Percentiles rank a stretch among this genome's conserved stretches.
Evolutionary conservation across 768 basidiomycete species (phyloP).

Genomic region (Collybia mongolica): DNA sequence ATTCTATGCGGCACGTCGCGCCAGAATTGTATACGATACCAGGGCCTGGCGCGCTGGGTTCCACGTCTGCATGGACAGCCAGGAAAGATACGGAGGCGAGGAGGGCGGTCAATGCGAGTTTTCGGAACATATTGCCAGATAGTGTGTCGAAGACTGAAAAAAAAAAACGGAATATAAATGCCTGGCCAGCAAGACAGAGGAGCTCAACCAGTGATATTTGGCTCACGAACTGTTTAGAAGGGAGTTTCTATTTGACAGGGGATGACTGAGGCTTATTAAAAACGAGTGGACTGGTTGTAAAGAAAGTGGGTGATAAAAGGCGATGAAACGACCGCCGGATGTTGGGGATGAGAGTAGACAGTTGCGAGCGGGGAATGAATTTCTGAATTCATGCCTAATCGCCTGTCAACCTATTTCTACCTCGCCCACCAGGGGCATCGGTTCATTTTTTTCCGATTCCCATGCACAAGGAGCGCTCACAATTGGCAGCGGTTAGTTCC

Average conservation of each 20-base stretch:
- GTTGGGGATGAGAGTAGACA: not conserved
- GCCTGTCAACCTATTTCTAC: no score
- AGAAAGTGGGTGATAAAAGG: slow-evolving; percentile 4
- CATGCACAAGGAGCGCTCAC: no score
- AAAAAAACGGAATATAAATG: slow-evolving; percentile 11
- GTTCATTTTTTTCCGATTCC: no score
- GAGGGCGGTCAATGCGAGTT: slow-evolving; percentile 34
- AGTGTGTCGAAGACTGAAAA: slow-evolving; percentile 5
- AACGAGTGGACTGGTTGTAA: slow-evolving; percentile 9
- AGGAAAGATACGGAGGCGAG: slow-evolving; percentile 34
- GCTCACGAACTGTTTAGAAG: not conserved
- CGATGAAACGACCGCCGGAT: not conserved
- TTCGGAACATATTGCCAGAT: slow-evolving; percentile 33
- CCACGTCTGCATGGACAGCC: slow-evolving; percentile 53
- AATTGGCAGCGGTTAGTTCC: no score
- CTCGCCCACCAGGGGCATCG: no score
- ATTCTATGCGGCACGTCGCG: slow-evolving; percentile 49
- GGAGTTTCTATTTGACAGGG: slow-evolving; percentile 1
- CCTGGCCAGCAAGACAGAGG: slow-evolving; percentile 4
- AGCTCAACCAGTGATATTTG: not conserved
- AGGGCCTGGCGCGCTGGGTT: slow-evolving; percentile 60
- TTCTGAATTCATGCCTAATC: not conserved
- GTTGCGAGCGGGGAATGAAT: slow-evolving; percentile 10
- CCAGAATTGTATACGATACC: slow-evolving; percentile 59
- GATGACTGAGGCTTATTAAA: slow-evolving; percentile 8